Evolutionary conservation across 495 filamentous ascomycete species (phyloP).

Genomic region (Neurospora discreta): DNA sequence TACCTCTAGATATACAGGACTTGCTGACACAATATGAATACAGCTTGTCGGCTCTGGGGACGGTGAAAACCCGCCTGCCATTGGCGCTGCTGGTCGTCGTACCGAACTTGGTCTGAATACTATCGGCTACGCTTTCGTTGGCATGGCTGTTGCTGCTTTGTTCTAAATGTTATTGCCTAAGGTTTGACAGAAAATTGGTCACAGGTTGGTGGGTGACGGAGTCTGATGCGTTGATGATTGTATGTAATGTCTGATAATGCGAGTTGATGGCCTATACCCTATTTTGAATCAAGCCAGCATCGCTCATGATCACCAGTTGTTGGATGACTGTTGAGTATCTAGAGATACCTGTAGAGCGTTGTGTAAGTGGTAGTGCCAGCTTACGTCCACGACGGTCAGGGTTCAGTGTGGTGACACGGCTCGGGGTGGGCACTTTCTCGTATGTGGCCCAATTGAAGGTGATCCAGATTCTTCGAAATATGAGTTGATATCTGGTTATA

Average conservation of each 20-base stretch:
- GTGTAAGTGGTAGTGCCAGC: background rate
- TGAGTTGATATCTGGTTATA: background rate
- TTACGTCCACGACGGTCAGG: background rate
- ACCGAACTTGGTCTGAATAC: background rate
- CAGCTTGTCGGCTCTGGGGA: background rate
- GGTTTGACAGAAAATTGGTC: background rate
- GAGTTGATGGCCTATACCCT: too few species aligned
- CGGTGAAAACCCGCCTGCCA: background rate
- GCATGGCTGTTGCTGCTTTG: background rate
- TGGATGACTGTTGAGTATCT: background rate
- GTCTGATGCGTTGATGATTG: too few species aligned
- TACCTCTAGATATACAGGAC: too few species aligned
- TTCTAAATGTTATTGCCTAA: background rate
- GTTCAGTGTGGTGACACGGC: background rate
- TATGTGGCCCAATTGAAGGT: background rate
- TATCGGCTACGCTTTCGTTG: background rate
- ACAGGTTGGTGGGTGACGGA: background rate
- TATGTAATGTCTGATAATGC: too few species aligned
- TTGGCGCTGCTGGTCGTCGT: background rate
- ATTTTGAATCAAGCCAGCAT: background rate
- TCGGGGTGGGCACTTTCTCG: background rate
- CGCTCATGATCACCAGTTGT: background rate
- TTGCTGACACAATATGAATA: background rate
- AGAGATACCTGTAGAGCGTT: background rate
- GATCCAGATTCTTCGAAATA: background rate